Conservation (phyloP, 805 yeast genomes). For the Lipomyces japonicus region DNA sequence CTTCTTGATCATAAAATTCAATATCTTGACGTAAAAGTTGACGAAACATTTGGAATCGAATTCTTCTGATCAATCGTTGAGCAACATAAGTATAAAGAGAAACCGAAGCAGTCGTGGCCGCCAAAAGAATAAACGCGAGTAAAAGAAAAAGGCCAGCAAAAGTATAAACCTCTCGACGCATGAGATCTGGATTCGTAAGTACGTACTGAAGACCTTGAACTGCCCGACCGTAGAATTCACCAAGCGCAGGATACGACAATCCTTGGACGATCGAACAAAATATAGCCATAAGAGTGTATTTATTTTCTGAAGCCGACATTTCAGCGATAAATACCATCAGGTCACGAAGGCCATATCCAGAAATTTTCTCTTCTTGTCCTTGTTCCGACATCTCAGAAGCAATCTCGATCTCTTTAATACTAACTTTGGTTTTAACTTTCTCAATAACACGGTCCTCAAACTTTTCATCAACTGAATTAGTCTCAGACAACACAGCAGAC, state of each 20-base stretch:
- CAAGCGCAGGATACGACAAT: constrained; percentile 25
- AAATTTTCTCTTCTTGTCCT: neutral
- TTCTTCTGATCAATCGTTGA: constrained; percentile 29
- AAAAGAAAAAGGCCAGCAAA: constrained; percentile 41
- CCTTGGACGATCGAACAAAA: constrained; percentile 26
- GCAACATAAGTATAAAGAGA: constrained; percentile 34
- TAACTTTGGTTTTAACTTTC: neutral
- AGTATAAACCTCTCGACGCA: constrained; percentile 40
- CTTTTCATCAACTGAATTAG: neutral
- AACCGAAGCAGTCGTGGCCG: constrained; percentile 43
- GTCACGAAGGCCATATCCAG: constrained; percentile 16
- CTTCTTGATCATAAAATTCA: constrained; percentile 32
- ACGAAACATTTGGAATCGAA: constrained; percentile 31
- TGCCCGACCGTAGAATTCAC: constrained; percentile 27
- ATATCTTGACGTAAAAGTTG: constrained; percentile 33
- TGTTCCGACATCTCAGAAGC: too few species aligned
- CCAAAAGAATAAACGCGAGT: constrained; percentile 38
- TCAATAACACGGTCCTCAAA: neutral
- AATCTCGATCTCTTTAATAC: neutral
- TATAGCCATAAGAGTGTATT: constrained; percentile 15
- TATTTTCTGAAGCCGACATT: constrained; percentile 17
- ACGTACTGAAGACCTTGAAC: constrained; percentile 33
- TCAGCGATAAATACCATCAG: constrained; percentile 17
- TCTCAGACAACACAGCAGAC: neutral
- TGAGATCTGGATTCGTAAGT: constrained; percentile 34